A percentile compares a stretch with the other conserved stretches of the same genome.
phyloP scores from a whole-genome alignment of 208 protist species.

The Perkinsela sp. region DNA sequence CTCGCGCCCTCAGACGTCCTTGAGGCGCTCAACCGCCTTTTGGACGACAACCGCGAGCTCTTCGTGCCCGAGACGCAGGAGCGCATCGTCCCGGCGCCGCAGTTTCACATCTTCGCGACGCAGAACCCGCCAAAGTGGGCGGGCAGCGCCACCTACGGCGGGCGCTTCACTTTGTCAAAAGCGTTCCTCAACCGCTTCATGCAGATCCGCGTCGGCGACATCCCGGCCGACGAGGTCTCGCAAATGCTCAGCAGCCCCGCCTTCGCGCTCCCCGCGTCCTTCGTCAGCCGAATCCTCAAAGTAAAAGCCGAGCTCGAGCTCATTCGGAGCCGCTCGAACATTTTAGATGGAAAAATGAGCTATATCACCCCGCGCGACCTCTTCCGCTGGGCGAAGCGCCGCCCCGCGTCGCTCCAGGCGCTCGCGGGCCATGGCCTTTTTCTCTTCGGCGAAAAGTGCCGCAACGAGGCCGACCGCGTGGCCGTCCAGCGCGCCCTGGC shows the following conservation, averaged over 20 bases:
- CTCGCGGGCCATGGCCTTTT: conserved; percentile 88
- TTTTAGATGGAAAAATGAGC: conserved; percentile 92
- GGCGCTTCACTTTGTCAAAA: conserved; percentile 92
- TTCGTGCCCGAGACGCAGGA: conserved; percentile 96
- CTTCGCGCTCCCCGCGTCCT: conserved; percentile 69
- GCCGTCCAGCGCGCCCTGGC: conserved; percentile 67
- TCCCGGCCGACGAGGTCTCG: conserved; percentile 83
- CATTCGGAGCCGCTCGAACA: conserved; percentile 55
- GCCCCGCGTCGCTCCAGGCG: conserved; percentile 53
- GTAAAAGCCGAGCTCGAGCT: conserved; percentile 83
- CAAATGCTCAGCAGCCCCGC: conserved; percentile 73
- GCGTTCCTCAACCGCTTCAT: conserved; percentile 98
- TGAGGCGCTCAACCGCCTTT: conserved; percentile 97
- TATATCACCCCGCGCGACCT: conserved; percentile 98
- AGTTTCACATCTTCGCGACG: conserved; percentile 98
- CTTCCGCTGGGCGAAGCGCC: conserved; percentile 94
- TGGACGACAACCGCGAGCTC: conserved; percentile 99
- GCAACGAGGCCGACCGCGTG: conserved; percentile 69
- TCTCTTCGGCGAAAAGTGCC: conserved; percentile 87
- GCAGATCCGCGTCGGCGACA: conserved; percentile 95
- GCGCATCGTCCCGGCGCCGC: conserved; percentile 81
- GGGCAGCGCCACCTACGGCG: conserved; percentile 63
- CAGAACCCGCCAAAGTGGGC: conserved; percentile 91
- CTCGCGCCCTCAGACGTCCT: conserved; percentile 97
- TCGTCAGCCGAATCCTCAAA: conserved; percentile 70